phyloP scores from a whole-genome alignment of 495 filamentous ascomycete species.

The Hyaloscypha bicolor region DNA sequence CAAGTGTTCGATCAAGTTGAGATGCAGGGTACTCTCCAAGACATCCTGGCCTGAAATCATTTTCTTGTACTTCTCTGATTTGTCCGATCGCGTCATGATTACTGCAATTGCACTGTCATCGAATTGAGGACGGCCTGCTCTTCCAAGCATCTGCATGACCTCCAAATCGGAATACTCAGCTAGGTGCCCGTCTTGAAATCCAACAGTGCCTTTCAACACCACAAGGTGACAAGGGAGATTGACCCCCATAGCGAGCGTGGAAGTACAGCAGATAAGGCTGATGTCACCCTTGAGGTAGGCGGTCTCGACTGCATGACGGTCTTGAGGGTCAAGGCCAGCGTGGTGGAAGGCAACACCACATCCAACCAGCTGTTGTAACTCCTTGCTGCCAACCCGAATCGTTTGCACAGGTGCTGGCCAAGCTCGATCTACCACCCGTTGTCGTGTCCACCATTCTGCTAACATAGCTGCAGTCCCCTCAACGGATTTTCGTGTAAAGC shows the following conservation, averaged over 20 bases:
- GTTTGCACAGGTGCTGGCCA: conserved; percentile 67
- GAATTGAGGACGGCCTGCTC: conserved; percentile 92
- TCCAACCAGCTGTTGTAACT: conserved; percentile 63
- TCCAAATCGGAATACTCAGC: conserved; percentile 90
- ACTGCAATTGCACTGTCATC: conserved; percentile 83
- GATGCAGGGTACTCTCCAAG: conserved; percentile 86
- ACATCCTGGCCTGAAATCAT: conserved; percentile 82
- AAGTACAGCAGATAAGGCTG: conserved; percentile 92
- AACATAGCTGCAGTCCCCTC: conserved; percentile 75
- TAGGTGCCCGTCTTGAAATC: conserved; percentile 61
- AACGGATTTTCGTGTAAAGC: conserved; percentile 80
- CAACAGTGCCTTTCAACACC: conserved; percentile 86
- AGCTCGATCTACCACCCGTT: conserved; percentile 54
- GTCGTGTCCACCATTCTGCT: conserved; percentile 64
- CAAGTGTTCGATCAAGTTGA: conserved; percentile 86
- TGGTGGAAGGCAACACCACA: conserved; percentile 93
- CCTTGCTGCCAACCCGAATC: conserved; percentile 59
- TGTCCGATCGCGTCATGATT: conserved; percentile 77
- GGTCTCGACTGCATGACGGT: conserved; percentile 72
- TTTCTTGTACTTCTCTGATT: conserved; percentile 73
- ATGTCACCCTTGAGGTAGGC: conserved; percentile 76
- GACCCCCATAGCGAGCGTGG: conserved; percentile 89
- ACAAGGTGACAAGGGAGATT: conserved; percentile 94
- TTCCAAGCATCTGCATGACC: conserved; percentile 97
- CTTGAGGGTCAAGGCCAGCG: conserved; percentile 74